A percentile compares a stretch with the other conserved stretches of the same genome.
These are phyloP conservation scores for Centella asiatica DNA, from an alignment of 129 eudicot genomes.

Conservation along the genomic window DNA sequence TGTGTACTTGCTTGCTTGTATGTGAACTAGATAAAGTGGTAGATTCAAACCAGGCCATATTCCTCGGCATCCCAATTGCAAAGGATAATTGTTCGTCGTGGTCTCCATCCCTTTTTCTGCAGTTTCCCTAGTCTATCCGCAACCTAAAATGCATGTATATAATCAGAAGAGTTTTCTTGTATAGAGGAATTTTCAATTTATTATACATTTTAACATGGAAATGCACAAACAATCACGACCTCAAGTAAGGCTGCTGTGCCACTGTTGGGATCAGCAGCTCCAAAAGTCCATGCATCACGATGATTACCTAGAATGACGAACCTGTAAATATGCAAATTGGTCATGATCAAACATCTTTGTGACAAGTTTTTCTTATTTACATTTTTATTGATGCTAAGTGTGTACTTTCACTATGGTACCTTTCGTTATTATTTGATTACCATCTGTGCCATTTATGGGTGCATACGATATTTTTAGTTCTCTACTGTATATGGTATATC, in stretches of 20 bases:
- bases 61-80: slow-evolving; percentile 99
- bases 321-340: slow-evolving; percentile 21
- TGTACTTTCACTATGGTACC: no score
- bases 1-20: no score
- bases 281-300: slow-evolving; percentile 93
- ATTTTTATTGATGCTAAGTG: no score
- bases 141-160: slow-evolving; percentile 27
- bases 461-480: not conserved
- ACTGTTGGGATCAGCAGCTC: slow-evolving; percentile 96
- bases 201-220: no score
- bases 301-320: slow-evolving; percentile 80
- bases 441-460: not conserved
- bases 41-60: slow-evolving; percentile 73
- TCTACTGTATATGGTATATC: not conserved
- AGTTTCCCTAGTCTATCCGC: slow-evolving; percentile 67
- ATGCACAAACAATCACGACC: slow-evolving; percentile 31
- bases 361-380: no score
- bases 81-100: slow-evolving; percentile 62
- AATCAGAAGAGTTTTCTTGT: not conserved
- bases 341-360: not conserved
- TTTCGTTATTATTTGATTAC: not conserved
- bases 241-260: slow-evolving; percentile 85
- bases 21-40: slow-evolving; percentile 14
- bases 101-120: slow-evolving; percentile 77
- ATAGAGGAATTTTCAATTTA: not conserved